Percentiles rank a stretch among this genome's conserved stretches.
These are phyloP conservation scores for Hortaea werneckii DNA, from an alignment of 2,329 filamentous ascomycete species.

Conservation along the genomic window DNA sequence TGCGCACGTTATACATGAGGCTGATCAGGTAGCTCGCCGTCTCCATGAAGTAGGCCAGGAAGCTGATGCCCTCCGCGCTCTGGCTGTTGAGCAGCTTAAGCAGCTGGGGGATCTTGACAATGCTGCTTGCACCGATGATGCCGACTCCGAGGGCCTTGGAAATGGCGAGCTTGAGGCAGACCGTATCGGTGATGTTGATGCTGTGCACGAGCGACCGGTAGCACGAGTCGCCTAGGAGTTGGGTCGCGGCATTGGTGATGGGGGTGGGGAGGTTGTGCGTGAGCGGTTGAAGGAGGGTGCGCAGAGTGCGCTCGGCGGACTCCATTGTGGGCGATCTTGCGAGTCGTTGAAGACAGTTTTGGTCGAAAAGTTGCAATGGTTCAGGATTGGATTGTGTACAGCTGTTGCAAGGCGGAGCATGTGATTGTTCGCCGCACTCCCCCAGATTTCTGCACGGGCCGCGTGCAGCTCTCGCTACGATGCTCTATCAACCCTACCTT, in stretches of 20 bases:
- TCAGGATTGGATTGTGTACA: background rate
- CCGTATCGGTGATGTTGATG: conserved; percentile 64
- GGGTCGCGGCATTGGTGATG: conserved; percentile 62
- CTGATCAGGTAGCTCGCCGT: conserved; percentile 79
- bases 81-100: conserved; percentile 76
- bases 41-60: conserved; percentile 87
- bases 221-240: conserved; percentile 73
- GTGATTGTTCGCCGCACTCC: too few species aligned
- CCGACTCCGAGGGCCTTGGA: conserved; percentile 88
- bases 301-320: conserved; percentile 33
- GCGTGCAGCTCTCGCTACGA: too few species aligned
- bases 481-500: too few species aligned
- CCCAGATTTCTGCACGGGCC: too few species aligned
- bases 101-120: conserved; percentile 96
- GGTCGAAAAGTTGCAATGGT: background rate
- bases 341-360: too few species aligned
- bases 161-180: conserved; percentile 79
- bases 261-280: conserved; percentile 51
- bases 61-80: conserved; percentile 74
- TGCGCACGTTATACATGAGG: conserved; percentile 84
- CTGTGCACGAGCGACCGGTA: conserved; percentile 79
- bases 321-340: conserved; percentile 29
- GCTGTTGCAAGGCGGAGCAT: background rate
- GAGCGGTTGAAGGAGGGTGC: conserved; percentile 33
- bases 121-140: conserved; percentile 79